phyloP scores from a whole-genome alignment of 192 early-diverging fungal genomes.

The Coemansia sp. region DNA sequence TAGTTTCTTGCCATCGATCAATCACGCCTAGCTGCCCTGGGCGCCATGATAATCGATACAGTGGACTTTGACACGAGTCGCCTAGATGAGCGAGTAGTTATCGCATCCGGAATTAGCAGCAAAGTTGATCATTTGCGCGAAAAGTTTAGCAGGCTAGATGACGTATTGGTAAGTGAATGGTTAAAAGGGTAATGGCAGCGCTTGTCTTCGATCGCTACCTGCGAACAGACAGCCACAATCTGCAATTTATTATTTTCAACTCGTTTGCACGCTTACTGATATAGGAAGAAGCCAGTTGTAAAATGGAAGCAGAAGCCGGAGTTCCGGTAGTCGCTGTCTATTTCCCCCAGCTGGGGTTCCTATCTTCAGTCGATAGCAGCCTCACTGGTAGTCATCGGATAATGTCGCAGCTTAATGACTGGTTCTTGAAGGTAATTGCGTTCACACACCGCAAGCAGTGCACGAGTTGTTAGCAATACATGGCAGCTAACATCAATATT shows the following conservation, averaged over 20 bases:
- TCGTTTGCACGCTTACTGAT: not conserved
- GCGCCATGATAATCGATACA: conserved; percentile 26
- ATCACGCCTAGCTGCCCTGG: conserved; percentile 18
- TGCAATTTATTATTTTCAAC: not conserved
- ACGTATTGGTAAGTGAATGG: conserved; percentile 30
- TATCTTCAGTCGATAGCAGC: conserved; percentile 35
- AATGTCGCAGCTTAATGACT: conserved; percentile 1
- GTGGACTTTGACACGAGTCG: conserved; percentile 45
- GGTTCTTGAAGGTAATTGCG: conserved; percentile 27
- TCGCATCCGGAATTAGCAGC: conserved; percentile 20
- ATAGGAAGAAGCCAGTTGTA: conserved; percentile 30
- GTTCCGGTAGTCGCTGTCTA: conserved; percentile 46
- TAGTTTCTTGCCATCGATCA: conserved; percentile 33
- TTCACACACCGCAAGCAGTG: not conserved
- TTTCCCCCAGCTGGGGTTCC: conserved; percentile 52
- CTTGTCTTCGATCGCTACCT: too few species aligned
- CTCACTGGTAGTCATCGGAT: conserved; percentile 2
- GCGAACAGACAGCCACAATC: too few species aligned
- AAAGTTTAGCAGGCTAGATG: conserved; percentile 22
- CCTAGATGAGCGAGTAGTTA: conserved; percentile 21
- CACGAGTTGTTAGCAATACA: not conserved
- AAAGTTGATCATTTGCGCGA: conserved; percentile 38
- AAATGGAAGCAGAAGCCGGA: conserved; percentile 29
- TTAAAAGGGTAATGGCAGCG: too few species aligned
- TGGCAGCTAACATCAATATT: not conserved